Evolutionary conservation across 495 filamentous ascomycete genomes (phyloP).

Genomic region (Penicillium cinerascens): DNA sequence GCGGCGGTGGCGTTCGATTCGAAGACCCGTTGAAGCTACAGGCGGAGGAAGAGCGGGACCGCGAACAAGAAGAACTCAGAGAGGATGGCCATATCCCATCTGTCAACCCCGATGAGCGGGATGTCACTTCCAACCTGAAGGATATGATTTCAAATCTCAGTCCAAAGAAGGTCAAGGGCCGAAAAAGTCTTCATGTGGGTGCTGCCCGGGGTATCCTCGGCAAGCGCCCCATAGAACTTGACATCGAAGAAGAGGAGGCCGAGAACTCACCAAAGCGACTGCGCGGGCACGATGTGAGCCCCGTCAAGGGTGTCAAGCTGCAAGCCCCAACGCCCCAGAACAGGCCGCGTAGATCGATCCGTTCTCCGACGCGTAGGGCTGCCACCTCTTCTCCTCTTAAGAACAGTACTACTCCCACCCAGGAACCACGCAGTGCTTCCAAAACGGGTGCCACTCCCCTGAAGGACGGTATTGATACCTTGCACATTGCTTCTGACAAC

Average conservation of each 20-base stretch:
- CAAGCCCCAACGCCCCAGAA: conserved; percentile 64
- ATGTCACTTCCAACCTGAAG: conserved; percentile 61
- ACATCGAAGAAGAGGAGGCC: conserved; percentile 61
- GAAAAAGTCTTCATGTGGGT: conserved; percentile 74
- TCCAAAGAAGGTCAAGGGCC: conserved; percentile 66
- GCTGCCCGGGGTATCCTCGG: conserved; percentile 72
- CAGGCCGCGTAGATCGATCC: conserved; percentile 55
- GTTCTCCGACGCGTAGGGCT: conserved; percentile 42
- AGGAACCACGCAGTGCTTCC: conserved; percentile 16
- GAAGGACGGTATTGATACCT: conserved; percentile 23
- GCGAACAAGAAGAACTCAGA: conserved; percentile 57
- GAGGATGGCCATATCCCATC: conserved; percentile 55
- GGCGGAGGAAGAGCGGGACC: conserved; percentile 65
- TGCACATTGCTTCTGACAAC: conserved; percentile 23
- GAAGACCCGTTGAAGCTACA: conserved; percentile 65
- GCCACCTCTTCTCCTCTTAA: conserved; percentile 32
- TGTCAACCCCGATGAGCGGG: conserved; percentile 53
- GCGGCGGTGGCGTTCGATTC: conserved; percentile 55
- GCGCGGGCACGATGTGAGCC: conserved; percentile 67
- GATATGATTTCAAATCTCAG: conserved; percentile 75
- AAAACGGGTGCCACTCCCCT: conserved; percentile 22
- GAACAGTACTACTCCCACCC: conserved; percentile 34
- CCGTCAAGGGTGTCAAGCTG: conserved; percentile 70
- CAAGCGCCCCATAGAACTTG: conserved; percentile 70
- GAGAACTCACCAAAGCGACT: conserved; percentile 65